Percentiles rank a stretch among this genome's conserved stretches.
These are phyloP conservation scores for Vaccinium vitisidaea DNA, from an alignment of 148 eudicot species.

Conservation along the genomic window DNA sequence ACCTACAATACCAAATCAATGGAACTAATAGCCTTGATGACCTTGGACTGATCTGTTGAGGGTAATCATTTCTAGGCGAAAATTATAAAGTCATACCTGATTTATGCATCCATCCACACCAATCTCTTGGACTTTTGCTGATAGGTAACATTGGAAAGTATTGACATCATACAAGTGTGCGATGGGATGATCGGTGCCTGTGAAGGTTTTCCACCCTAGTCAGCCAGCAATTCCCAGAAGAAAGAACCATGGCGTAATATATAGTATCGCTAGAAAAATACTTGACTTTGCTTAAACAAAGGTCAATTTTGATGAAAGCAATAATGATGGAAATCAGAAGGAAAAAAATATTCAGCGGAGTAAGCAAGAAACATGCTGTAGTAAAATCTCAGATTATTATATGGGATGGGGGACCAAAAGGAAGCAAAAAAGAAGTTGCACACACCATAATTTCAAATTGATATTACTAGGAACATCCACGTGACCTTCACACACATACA, in stretches of 20 bases:
- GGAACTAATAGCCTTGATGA: not conserved
- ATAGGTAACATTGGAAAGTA: slow-evolving; percentile 78
- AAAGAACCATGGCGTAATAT: not conserved
- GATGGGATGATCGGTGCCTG: slow-evolving; percentile 87
- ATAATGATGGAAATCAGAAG: not conserved
- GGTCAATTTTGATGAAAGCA: not conserved
- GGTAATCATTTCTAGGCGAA: not conserved
- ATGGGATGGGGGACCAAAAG: not conserved
- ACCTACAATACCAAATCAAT: slow-evolving; percentile 43
- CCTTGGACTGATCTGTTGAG: not conserved
- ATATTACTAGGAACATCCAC: too few species aligned
- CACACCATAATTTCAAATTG: not conserved
- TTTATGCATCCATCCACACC: slow-evolving; percentile 68
- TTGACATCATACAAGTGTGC: slow-evolving; percentile 84
- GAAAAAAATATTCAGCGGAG: not conserved
- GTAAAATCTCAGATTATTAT: not conserved
- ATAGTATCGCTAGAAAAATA: slow-evolving; percentile 1
- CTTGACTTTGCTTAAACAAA: not conserved
- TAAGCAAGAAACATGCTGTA: not conserved
- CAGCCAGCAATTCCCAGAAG: slow-evolving; percentile 14
- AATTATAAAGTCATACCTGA: slow-evolving; percentile 41
- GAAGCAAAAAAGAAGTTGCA: not conserved
- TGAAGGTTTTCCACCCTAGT: slow-evolving; percentile 18
- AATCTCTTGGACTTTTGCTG: slow-evolving; percentile 57
- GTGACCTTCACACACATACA: not conserved